Evolutionary conservation across 192 early-diverging fungal genomes (phyloP).

Genomic region (Entomortierella beljakovae): DNA sequence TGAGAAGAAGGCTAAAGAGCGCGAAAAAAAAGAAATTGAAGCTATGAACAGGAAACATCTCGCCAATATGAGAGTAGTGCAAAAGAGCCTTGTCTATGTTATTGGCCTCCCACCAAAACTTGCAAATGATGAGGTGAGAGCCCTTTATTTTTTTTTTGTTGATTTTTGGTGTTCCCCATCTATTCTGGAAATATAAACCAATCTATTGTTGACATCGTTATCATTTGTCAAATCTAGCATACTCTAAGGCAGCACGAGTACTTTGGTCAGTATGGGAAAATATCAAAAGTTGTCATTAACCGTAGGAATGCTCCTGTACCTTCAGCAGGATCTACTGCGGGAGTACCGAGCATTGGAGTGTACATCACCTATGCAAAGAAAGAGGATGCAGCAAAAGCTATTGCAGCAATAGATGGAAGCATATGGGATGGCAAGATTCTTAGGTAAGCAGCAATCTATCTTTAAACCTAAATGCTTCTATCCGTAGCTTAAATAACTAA

Average conservation of each 20-base stretch:
- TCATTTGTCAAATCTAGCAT: slow-evolving; percentile 40
- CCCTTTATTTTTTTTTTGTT: neutral
- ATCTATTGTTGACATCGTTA: too few relatives aligned
- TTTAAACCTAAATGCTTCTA: neutral
- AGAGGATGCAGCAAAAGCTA: slow-evolving; percentile 93
- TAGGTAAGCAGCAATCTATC: slow-evolving; percentile 62
- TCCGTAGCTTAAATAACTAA: neutral
- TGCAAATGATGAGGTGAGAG: slow-evolving; percentile 86
- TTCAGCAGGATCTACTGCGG: slow-evolving; percentile 28
- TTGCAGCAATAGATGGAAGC: slow-evolving; percentile 94
- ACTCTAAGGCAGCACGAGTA: slow-evolving; percentile 87
- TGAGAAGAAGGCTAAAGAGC: slow-evolving; percentile 80
- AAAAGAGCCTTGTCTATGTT: slow-evolving; percentile 98
- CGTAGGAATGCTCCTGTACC: slow-evolving; percentile 70
- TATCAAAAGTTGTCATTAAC: slow-evolving; percentile 92
- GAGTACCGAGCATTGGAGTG: slow-evolving; percentile 78
- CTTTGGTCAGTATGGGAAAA: slow-evolving; percentile 99
- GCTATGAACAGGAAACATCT: slow-evolving; percentile 83
- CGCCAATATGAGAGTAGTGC: slow-evolving; percentile 93
- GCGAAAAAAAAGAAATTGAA: slow-evolving; percentile 91
- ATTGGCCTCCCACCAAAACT: slow-evolving; percentile 90
- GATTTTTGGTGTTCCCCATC: too few relatives aligned
- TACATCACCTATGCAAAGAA: slow-evolving; percentile 93
- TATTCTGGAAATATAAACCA: too few relatives aligned
- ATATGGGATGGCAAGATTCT: slow-evolving; percentile 87